Evolutionary conservation across 73 alveolate genomes (phyloP).

Genomic region (Paramecium caudatum): DNA sequence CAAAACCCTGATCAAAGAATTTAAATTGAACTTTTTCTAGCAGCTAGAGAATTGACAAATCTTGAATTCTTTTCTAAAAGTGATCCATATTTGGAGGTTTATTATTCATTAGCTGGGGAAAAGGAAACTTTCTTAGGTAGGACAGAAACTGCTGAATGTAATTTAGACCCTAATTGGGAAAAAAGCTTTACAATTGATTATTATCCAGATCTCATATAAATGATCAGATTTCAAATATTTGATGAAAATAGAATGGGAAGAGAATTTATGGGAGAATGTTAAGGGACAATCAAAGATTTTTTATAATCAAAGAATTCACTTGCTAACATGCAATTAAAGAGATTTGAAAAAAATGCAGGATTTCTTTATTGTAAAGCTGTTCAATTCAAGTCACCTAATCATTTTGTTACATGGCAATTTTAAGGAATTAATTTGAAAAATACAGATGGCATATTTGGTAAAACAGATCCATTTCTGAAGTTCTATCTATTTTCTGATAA

Average conservation of each 20-base stretch:
- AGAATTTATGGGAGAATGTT: slow-evolving; percentile 75
- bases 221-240: slow-evolving; percentile 48
- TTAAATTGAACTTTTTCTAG: not conserved
- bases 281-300: slow-evolving; percentile 73
- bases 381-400: slow-evolving; percentile 15
- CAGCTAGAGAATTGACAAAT: slow-evolving; percentile 48
- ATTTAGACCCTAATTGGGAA: slow-evolving; percentile 84
- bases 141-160: slow-evolving; percentile 77
- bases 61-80: slow-evolving; percentile 78
- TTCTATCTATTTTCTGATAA: slow-evolving; percentile 59
- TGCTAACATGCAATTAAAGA: slow-evolving; percentile 1
- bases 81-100: slow-evolving; percentile 78
- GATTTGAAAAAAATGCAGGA: slow-evolving; percentile 56
- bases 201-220: slow-evolving; percentile 47
- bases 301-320: slow-evolving; percentile 75
- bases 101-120: slow-evolving; percentile 32
- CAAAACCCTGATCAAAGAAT: slow-evolving; percentile 43
- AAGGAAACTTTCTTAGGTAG: slow-evolving; percentile 70
- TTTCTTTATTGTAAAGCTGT: slow-evolving; percentile 4
- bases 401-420: slow-evolving; percentile 44
- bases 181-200: slow-evolving; percentile 70
- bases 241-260: slow-evolving; percentile 72
- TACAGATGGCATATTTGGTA: slow-evolving; percentile 74
- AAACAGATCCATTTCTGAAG: slow-evolving; percentile 77
- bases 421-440: slow-evolving; percentile 64